Evolutionary conservation across 192 early-diverging fungal genomes (phyloP), one percentile per base, ranked within the genome.

Genomic region (Umbelopsis vinacea): DNA sequence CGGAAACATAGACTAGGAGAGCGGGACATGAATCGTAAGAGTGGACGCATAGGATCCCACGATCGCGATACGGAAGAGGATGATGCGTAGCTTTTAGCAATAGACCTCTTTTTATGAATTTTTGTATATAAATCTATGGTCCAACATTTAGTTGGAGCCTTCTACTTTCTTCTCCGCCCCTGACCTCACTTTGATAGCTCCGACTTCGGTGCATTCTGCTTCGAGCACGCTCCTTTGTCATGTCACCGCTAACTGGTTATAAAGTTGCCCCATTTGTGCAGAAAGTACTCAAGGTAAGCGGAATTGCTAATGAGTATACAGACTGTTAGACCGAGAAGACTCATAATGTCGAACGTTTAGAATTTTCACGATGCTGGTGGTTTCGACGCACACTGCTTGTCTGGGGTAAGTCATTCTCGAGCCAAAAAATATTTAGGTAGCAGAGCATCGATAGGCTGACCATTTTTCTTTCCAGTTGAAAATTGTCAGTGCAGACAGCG

Each of bases 401-500:
- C 57, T 33, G 57, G 57, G 57, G 57, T 63, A 35, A 63, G 57
- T 63, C 26, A 26, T 26, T 43, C 40, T 15, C 48, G 9, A 9
- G 15, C 15, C 6, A 50, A 17, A 15, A 4, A 19, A 9, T 50
- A 21, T 21, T 6, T 6, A 8, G 6, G 6, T 15, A 50, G 19
- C 48, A 15, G 48, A n/a, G 19, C 5, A 50, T 1, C 15, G 29
- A 0, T 37, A 37, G 38, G 15, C 26, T 63, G 0, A 19, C 4
- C 14, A 29, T 29, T 29, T 14, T 19, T 14, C 1, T 37, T 4
- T 3, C 38, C 68, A 81, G 84, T 74, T 85, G 19, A 80, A 76
- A 60, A 46, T 85, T 14, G 60, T 85, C 37, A 75, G 71, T 29
- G 80, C 75, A 3, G 72, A 70, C 24, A 78, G 76, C 48, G 83